Base-by-base conservation (phyloP, 306 rosid species). In the Rosa chinensis region DNA sequence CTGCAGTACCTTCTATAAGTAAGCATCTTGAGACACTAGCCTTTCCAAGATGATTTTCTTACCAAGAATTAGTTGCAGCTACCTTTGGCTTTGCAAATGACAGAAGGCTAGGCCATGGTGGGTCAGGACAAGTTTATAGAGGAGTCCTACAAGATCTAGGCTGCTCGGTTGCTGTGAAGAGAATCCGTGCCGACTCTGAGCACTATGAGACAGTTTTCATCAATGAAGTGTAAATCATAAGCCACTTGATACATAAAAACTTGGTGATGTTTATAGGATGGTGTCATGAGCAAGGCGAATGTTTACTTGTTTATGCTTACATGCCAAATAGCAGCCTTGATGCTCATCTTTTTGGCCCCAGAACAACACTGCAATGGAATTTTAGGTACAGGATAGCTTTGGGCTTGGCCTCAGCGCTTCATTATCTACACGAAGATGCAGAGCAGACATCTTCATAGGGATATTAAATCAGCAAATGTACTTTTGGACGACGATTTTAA, bases 361-460 rank as follows among this genome's bases (percentile, higher is more conserved):
- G 32, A 55, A 43, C 32, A 17, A 9, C 75, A 16, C 35, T 78
- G 56, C 75, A 42, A 42, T 67, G 75, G 75, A 47, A 35, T 6
- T 4, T 66, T 10, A 77, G 66, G 16, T 77, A 50, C 74, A 77
- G n/a, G 21, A 66, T 77, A 17, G 73, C 52, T 48, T 50, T 50
- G 52, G 73, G 80, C 0, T 77, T 77, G 32, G 42, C 42, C 50
- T 77, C 66, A 0, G 50, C 80, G 0, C 44, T 66, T 21, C 47
- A 78, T 6, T 87, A 91, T 72, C 93, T 89, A 47, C 93, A 89
- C 1, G 93, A 86, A 50, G 96, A 89, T 4, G 88, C 86, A 2
- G 88, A 89, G 50, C 88, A 86, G 44, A 86, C 69, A 84, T 91
- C 87, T 89, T 25, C 93, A 87, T 10, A 83, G 93, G 28, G 96